Evolutionary conservation across 768 basidiomycete species (phyloP).

Genomic region (Rhodotorula diobovata): DNA sequence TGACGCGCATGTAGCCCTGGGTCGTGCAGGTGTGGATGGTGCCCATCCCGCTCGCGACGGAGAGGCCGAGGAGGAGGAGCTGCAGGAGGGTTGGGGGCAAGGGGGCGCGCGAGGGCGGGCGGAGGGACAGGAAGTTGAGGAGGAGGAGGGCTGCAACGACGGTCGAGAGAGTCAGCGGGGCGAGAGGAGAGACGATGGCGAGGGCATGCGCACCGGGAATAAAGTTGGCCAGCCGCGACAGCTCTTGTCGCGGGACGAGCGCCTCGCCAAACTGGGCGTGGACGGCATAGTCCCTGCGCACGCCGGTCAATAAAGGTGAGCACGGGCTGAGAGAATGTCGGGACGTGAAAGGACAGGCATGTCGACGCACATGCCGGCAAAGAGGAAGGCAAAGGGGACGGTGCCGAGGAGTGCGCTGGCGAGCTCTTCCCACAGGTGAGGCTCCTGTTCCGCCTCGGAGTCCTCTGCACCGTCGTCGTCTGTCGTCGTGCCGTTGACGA

Average conservation of each 20-base stretch:
- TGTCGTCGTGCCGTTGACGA: background rate
- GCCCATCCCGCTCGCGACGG: slow-evolving; percentile 15
- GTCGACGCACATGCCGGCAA: slow-evolving; percentile 33
- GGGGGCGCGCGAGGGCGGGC: slow-evolving; percentile 4
- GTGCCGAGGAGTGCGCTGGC: slow-evolving; percentile 31
- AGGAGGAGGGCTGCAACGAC: slow-evolving; percentile 22
- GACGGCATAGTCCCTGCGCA: slow-evolving; percentile 31
- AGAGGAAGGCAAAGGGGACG: slow-evolving; percentile 37
- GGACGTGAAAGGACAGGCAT: background rate
- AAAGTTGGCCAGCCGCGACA: slow-evolving; percentile 22
- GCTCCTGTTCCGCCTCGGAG: slow-evolving; percentile 18
- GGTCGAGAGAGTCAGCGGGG: background rate
- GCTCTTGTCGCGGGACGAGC: slow-evolving; percentile 7
- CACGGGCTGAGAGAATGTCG: no score
- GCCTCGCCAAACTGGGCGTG: slow-evolving; percentile 31
- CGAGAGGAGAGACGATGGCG: background rate
- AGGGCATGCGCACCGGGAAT: slow-evolving; percentile 11
- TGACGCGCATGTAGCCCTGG: slow-evolving; percentile 26
- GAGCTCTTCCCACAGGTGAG: slow-evolving; percentile 37
- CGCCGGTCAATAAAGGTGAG: background rate
- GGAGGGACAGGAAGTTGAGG: slow-evolving; percentile 27
- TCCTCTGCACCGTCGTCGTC: slow-evolving; percentile 25
- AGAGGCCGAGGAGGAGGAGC: slow-evolving; percentile 21
- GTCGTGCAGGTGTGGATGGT: slow-evolving; percentile 27
- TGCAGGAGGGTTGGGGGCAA: slow-evolving; percentile 12